phyloP scores from a whole-genome alignment of 805 yeast genomes.

The Hanseniaspora thailandica region DNA sequence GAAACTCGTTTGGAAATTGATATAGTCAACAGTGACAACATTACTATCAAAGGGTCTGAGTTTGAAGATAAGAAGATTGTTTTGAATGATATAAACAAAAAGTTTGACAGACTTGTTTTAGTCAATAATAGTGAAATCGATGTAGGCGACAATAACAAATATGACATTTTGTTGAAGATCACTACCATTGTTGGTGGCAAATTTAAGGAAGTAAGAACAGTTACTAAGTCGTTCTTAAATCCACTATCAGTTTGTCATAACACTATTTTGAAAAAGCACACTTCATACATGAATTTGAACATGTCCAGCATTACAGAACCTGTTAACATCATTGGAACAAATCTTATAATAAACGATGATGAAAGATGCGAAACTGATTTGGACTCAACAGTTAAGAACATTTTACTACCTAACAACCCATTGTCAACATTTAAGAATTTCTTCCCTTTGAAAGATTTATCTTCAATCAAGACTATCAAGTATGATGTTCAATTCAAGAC shows the following conservation, averaged over 20 bases:
- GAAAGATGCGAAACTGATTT: background rate
- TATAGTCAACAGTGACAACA: background rate
- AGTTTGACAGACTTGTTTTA: constrained; percentile 18
- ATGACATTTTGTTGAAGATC: background rate
- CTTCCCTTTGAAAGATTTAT: background rate
- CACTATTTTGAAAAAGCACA: background rate
- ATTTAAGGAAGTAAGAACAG: background rate
- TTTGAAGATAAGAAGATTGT: background rate
- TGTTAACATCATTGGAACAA: background rate
- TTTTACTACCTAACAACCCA: constrained; percentile 5
- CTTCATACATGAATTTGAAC: background rate
- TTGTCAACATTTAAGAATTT: background rate
- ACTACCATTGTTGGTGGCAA: background rate
- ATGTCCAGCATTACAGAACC: background rate
- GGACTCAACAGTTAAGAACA: background rate
- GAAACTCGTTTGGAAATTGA: constrained; percentile 15
- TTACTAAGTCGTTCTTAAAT: background rate
- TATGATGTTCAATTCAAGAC: constrained; percentile 1
- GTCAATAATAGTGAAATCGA: no score
- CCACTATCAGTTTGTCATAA: background rate
- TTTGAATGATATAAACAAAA: constrained; percentile 22
- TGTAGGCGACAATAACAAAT: constrained; percentile 11
- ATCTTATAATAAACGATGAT: constrained; percentile 16
- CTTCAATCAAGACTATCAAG: background rate
- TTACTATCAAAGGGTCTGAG: background rate